Percentiles rank a stretch among this genome's conserved stretches.
Evolutionary conservation across 352 stramenopile genomes (phyloP).

Genomic region (Globisporangium cederbergense): DNA sequence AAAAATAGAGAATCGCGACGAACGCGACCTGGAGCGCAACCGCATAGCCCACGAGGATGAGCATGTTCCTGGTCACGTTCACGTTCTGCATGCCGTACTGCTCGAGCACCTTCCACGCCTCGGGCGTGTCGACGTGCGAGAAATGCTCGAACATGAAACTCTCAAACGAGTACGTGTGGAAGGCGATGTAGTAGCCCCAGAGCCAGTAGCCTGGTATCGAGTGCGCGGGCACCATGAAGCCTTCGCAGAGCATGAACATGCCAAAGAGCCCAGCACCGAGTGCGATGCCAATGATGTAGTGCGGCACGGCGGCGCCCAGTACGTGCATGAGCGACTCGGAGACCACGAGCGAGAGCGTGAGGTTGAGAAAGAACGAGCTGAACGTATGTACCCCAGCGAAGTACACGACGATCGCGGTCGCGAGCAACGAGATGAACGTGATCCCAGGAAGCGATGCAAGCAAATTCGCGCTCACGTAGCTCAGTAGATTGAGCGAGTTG

Average conservation of each 20-base stretch:
- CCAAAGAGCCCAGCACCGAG: constrained; percentile 76
- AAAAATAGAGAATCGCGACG: constrained; percentile 13
- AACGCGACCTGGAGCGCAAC: constrained; percentile 18
- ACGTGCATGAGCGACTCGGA: constrained; percentile 83
- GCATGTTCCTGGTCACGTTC: constrained; percentile 16
- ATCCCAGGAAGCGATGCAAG: constrained; percentile 66
- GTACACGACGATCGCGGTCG: constrained; percentile 47
- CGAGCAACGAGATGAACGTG: constrained; percentile 51
- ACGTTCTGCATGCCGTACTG: constrained; percentile 20
- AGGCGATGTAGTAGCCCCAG: constrained; percentile 85
- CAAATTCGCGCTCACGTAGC: constrained; percentile 78
- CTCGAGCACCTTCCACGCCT: constrained; percentile 4
- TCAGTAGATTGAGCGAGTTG: constrained; percentile 65
- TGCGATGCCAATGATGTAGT: constrained; percentile 88
- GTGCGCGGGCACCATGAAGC: constrained; percentile 71
- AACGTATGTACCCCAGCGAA: constrained; percentile 56
- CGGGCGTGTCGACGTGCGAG: constrained; percentile 17
- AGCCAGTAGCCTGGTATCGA: constrained; percentile 72
- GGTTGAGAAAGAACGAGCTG: constrained; percentile 58
- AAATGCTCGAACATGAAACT: constrained; percentile 87
- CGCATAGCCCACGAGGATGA: constrained; percentile 19
- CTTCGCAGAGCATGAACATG: constrained; percentile 87
- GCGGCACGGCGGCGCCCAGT: constrained; percentile 69
- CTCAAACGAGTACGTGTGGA: constrained; percentile 87
- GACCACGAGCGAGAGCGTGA: constrained; percentile 74